Percentiles rank a stretch among this genome's conserved stretches.
Evolutionary conservation across 1,284 basidiomycete species (phyloP).

Genomic region (Leccinum solheimii): DNA sequence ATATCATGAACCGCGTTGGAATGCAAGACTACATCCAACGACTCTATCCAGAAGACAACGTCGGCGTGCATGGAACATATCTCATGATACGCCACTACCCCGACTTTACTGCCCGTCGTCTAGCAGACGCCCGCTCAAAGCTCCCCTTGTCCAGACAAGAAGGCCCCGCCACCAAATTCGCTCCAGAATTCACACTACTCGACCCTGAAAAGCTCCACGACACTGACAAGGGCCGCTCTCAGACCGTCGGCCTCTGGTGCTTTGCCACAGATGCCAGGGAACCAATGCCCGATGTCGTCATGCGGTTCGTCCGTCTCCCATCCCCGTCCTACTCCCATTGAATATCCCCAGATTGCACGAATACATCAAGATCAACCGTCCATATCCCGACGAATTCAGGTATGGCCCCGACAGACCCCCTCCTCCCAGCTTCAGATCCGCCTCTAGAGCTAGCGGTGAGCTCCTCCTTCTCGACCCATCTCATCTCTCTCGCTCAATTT

Average conservation of each 20-base stretch:
- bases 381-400: slow-evolving; percentile 68
- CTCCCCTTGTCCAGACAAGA: slow-evolving; percentile 33
- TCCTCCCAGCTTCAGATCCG: slow-evolving; percentile 38
- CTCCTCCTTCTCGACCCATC: neutral
- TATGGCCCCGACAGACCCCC: slow-evolving; percentile 67
- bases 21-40: slow-evolving; percentile 79
- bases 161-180: slow-evolving; percentile 47
- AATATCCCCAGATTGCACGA: slow-evolving; percentile 51
- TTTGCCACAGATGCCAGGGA: slow-evolving; percentile 69
- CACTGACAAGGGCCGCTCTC: slow-evolving; percentile 54
- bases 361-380: slow-evolving; percentile 60
- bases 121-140: slow-evolving; percentile 35
- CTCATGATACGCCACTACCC: slow-evolving; percentile 77
- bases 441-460: slow-evolving; percentile 35
- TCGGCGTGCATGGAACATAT: slow-evolving; percentile 63
- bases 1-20: slow-evolving; percentile 86
- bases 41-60: slow-evolving; percentile 77
- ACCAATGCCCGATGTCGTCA: slow-evolving; percentile 66
- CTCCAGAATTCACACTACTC: slow-evolving; percentile 42
- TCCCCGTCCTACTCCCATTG: neutral
- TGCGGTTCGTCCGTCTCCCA: slow-evolving; percentile 45
- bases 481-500: slow-evolving; percentile 14
- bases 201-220: slow-evolving; percentile 42
- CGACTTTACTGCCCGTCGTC: slow-evolving; percentile 59
- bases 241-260: slow-evolving; percentile 80